phyloP scores from a whole-genome alignment of 129 eudicot genomes.

The Flaveria bidentis region DNA sequence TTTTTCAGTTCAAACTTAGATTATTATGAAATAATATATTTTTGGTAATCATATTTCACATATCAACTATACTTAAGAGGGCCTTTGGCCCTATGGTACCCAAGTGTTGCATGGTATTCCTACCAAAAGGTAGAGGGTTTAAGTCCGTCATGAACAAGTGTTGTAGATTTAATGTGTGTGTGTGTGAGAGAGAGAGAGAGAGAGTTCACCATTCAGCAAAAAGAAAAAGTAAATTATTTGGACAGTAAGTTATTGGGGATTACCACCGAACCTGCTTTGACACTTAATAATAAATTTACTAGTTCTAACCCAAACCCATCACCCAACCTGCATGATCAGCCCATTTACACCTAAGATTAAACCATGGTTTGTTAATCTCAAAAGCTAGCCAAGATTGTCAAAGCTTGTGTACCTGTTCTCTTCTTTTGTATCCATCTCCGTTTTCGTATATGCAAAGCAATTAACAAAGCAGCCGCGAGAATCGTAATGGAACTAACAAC shows the following conservation, averaged over 20 bases:
- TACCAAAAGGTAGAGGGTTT: too few relatives aligned
- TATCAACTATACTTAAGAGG: neutral
- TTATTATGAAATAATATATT: neutral
- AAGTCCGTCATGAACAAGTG: too few relatives aligned
- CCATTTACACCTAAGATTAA: neutral
- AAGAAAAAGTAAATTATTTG: neutral
- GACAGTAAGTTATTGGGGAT: neutral
- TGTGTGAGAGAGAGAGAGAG: too few relatives aligned
- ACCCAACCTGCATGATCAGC: neutral
- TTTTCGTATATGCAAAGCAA: slow-evolving; percentile 56
- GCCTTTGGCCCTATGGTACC: too few relatives aligned
- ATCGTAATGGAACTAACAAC: slow-evolving; percentile 57
- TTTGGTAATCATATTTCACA: slow-evolving; percentile 1
- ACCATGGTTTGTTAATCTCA: slow-evolving; percentile 10
- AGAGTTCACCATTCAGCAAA: too few relatives aligned
- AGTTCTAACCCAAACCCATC: neutral
- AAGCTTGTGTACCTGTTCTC: slow-evolving; percentile 56
- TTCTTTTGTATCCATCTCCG: slow-evolving; percentile 51
- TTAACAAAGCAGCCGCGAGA: slow-evolving; percentile 46
- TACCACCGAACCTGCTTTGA: neutral
- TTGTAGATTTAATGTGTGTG: too few relatives aligned
- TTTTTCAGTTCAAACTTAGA: neutral
- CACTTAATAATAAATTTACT: slow-evolving; percentile 7
- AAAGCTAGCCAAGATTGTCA: slow-evolving; percentile 15
- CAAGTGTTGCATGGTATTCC: too few relatives aligned